Evolutionary conservation across 139 green algal genomes (phyloP).

Genomic region (Tetradesmus obliquus): DNA sequence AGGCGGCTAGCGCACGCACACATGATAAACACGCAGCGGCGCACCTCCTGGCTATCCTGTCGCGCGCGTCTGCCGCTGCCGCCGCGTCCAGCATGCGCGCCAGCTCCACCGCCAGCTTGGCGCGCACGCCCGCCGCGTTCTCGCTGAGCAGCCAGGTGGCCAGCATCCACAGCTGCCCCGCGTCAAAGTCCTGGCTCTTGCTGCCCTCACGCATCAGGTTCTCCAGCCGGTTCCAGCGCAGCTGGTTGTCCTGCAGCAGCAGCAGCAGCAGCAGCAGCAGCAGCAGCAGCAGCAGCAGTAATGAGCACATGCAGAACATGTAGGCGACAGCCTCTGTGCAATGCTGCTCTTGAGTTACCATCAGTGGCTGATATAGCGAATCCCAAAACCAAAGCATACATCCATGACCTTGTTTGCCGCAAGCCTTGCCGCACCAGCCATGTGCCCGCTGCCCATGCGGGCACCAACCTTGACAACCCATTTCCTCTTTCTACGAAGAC

Average conservation of each 20-base stretch:
- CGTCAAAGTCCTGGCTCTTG: conserved; percentile 85
- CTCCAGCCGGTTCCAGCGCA: conserved; percentile 88
- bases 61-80: conserved; percentile 59
- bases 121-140: conserved; percentile 23
- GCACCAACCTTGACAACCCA: no score
- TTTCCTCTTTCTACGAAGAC: no score
- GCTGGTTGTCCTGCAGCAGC: conserved; percentile 58
- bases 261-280: conserved; percentile 8
- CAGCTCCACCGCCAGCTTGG: conserved; percentile 74
- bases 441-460: no score
- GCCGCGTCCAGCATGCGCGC: conserved; percentile 78
- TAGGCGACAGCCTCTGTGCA: no score
- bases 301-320: background rate
- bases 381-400: no score
- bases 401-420: no score
- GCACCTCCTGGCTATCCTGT: conserved; percentile 45
- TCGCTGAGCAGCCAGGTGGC: conserved; percentile 78
- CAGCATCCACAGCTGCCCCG: conserved; percentile 89
- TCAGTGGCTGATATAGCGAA: no score
- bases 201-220: conserved; percentile 86
- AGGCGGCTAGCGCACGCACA: background rate
- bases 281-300: background rate
- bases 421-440: no score
- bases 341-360: no score
- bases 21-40: background rate